Conservation (phyloP, 352 stramenopile species). For the Phytopythium oedochilum region DNA sequence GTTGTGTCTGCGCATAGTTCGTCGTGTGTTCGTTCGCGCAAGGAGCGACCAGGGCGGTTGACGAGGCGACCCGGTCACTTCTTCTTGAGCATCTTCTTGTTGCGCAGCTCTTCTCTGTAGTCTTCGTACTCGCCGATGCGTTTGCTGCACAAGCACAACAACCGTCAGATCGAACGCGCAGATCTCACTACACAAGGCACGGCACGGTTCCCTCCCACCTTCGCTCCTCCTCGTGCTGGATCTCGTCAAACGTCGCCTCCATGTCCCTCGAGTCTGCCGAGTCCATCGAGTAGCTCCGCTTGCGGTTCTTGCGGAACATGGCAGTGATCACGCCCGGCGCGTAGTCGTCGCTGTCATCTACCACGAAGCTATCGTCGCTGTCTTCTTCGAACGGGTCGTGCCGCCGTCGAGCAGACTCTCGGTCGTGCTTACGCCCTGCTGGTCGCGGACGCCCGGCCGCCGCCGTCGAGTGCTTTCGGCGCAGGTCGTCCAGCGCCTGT, state of each 20-base stretch:
- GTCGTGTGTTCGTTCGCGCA: neutral
- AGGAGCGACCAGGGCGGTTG: neutral
- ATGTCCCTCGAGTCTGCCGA: constrained; percentile 83
- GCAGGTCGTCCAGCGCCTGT: constrained; percentile 69
- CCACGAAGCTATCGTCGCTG: constrained; percentile 87
- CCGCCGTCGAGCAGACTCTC: constrained; percentile 15
- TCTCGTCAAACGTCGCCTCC: constrained; percentile 81
- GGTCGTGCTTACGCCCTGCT: constrained; percentile 16
- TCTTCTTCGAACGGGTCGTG: constrained; percentile 75
- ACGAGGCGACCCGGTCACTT: constrained; percentile 37
- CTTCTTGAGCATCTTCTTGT: constrained; percentile 80
- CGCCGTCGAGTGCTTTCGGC: constrained; percentile 58
- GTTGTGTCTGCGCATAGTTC: neutral
- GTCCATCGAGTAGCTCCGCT: constrained; percentile 72
- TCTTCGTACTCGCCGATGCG: constrained; percentile 82
- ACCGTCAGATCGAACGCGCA: neutral
- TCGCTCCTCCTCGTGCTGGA: constrained; percentile 83
- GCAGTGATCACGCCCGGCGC: constrained; percentile 65
- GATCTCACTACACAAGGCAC: no score
- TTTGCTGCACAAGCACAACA: constrained; percentile 25
- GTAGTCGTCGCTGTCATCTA: constrained; percentile 77
- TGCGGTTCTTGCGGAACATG: constrained; percentile 75
- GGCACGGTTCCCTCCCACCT: constrained; percentile 40
- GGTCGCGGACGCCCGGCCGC: constrained; percentile 32
- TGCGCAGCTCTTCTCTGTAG: constrained; percentile 76